Base-by-base conservation (phyloP, 495 filamentous ascomycete species). In the Letharia lupina region DNA sequence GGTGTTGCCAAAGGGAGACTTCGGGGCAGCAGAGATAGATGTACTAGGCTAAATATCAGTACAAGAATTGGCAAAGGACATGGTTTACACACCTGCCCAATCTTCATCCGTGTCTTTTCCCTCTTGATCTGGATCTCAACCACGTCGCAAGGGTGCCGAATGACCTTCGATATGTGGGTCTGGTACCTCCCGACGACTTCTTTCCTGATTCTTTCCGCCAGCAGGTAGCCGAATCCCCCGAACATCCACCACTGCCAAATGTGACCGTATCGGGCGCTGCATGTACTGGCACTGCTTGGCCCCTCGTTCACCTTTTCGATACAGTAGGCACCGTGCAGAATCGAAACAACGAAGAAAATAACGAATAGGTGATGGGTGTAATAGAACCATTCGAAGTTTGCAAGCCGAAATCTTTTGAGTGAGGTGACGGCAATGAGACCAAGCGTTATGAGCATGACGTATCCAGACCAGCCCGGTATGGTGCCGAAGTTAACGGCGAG, bases 91-190 rank as follows among this genome's bases (percentile, higher is more conserved):
- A 79, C 78, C 72, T 91, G 89, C 45, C 89, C 89, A 61, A 89
- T 88, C 65, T 82, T 82, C n/a, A 87, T 86, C 77, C 85, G 88
- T 41, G 87, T 89, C 74, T 86, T 79, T 70, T 89, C 87, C 71
- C 91, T 92, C 81, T 91, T 91, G 75, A 93, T 90, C 74, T 92
- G 89, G 62, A 93, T 90, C 71, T 93, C 89, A 70, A 88, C 84
- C 28, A 93, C 89, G 69, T 89, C 89, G 76, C 88, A 89, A 9
- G 89, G 89, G 76, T 92, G 89, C 74, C 91, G 88, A 68, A 92
- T 86, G 72, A 92, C 89, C 74, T 91, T 91, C 50, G 87, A 89
- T 68, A 92, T 88, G 73, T 86, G 89, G 10, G 89, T 90, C 78
- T 86, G 87, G 77, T 90, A 86, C 50, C 83, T 80, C 60, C 88